These are phyloP conservation scores for Suillus alpinus DNA, from an alignment of 768 basidiomycete species.

Conservation along the genomic window DNA sequence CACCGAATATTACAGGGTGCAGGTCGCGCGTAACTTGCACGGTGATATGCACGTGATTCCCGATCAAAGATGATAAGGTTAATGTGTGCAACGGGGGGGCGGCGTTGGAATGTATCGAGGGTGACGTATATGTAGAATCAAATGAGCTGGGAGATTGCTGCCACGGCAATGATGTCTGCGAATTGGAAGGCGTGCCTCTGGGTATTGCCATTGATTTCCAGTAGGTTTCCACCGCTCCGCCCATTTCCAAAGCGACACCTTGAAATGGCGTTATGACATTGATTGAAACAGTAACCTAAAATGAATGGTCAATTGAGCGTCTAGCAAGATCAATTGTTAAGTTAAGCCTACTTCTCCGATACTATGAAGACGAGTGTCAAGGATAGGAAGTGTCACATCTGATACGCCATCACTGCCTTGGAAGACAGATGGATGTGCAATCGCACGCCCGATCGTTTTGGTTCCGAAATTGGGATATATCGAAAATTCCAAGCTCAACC, in stretches of 20 bases:
- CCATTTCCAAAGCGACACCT: constrained; percentile 90
- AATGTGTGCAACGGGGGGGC: constrained; percentile 53
- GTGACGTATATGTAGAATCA: constrained; percentile 67
- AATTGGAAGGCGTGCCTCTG: constrained; percentile 27
- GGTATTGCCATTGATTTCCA: constrained; percentile 76
- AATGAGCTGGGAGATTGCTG: constrained; percentile 31
- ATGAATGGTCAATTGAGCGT: constrained; percentile 9
- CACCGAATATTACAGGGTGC: constrained; percentile 81
- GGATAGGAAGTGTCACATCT: constrained; percentile 65
- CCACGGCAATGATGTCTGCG: constrained; percentile 36
- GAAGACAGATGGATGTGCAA: constrained; percentile 78
- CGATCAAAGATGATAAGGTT: constrained; percentile 86
- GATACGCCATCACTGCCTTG: constrained; percentile 49
- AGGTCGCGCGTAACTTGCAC: constrained; percentile 92
- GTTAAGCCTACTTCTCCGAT: constrained; percentile 77
- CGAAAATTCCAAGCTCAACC: constrained; percentile 85
- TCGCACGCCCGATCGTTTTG: constrained; percentile 91
- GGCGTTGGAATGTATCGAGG: constrained; percentile 56
- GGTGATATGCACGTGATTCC: constrained; percentile 81
- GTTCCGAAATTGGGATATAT: constrained; percentile 97
- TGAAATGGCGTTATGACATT: constrained; percentile 86
- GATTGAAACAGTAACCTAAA: constrained; percentile 83
- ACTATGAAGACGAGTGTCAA: constrained; percentile 90
- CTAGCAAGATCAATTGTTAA: neutral
- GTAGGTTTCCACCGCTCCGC: constrained; percentile 94